These are phyloP conservation scores for Neurospora tetrasperma DNA, from an alignment of 495 filamentous ascomycete genomes.

Conservation along the genomic window DNA sequence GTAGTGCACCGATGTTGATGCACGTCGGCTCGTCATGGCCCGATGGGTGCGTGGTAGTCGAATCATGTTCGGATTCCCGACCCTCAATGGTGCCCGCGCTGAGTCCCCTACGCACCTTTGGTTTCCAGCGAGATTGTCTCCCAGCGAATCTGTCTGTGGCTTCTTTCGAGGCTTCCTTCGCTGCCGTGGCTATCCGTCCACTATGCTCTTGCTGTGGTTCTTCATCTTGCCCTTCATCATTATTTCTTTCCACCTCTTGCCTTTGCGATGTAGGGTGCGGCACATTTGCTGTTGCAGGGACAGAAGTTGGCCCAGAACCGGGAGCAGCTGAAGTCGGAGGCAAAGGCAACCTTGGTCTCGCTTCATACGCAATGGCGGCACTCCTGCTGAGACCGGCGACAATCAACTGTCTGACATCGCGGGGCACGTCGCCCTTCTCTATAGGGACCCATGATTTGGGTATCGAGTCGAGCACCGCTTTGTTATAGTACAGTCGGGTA, in stretches of 20 bases:
- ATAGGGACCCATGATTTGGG: slow-evolving; percentile 76
- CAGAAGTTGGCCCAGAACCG: not conserved
- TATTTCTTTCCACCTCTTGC: not conserved
- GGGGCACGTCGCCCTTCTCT: slow-evolving; percentile 65
- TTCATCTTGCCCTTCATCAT: not conserved
- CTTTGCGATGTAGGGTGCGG: not conserved
- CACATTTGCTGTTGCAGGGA: not conserved
- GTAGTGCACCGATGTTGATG: slow-evolving; percentile 18
- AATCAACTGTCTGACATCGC: slow-evolving; percentile 65
- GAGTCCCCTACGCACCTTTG: slow-evolving; percentile 2
- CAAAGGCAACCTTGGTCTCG: slow-evolving; percentile 49
- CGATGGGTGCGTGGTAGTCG: not conserved
- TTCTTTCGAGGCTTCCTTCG: not conserved
- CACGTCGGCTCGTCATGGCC: not conserved
- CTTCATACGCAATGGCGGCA: slow-evolving; percentile 70
- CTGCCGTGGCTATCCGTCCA: not conserved
- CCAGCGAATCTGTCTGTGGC: not conserved
- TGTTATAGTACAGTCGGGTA: slow-evolving; percentile 78
- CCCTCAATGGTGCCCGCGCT: slow-evolving; percentile 4
- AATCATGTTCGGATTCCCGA: slow-evolving; percentile 9
- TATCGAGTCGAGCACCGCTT: slow-evolving; percentile 66
- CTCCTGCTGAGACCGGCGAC: slow-evolving; percentile 59
- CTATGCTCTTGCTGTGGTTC: not conserved
- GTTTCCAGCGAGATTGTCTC: not conserved
- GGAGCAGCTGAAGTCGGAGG: slow-evolving; percentile 10